phyloP scores from a whole-genome alignment of 176 grass and related monocot genomes.

The Phyllostachys edulis region DNA sequence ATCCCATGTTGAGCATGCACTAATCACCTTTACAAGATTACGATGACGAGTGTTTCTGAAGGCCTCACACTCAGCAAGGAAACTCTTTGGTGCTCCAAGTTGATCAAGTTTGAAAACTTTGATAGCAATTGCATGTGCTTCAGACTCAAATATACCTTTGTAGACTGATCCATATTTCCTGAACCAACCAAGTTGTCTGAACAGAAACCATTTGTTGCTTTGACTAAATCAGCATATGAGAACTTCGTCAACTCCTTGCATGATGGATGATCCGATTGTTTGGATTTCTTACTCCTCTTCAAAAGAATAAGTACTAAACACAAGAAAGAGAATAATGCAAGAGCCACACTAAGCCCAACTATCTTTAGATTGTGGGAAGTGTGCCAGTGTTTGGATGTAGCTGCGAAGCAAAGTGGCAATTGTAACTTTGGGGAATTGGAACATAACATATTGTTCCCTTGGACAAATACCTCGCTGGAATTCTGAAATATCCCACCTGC shows the following conservation, averaged over 20 bases:
- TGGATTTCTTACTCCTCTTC: not conserved
- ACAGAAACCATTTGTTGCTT: slow-evolving; percentile 47
- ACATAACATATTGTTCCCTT: slow-evolving; percentile 45
- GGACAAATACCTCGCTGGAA: not conserved
- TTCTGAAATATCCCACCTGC: slow-evolving; percentile 36
- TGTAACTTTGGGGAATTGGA: not conserved
- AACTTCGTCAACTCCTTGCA: not conserved
- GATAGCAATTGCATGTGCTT: slow-evolving; percentile 29
- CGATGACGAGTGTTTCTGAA: slow-evolving; percentile 49
- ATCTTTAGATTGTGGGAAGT: not conserved
- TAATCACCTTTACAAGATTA: slow-evolving; percentile 46
- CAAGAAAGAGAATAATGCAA: too few species aligned
- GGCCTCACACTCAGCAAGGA: slow-evolving; percentile 47
- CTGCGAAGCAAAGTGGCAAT: slow-evolving; percentile 20
- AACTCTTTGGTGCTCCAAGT: slow-evolving; percentile 28
- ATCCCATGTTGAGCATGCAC: slow-evolving; percentile 41
- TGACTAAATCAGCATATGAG: slow-evolving; percentile 41
- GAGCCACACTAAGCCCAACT: not conserved
- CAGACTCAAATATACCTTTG: slow-evolving; percentile 22
- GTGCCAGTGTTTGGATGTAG: not conserved
- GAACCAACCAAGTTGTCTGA: slow-evolving; percentile 33
- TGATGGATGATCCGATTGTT: not conserved
- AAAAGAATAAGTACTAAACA: not conserved
- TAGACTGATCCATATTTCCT: slow-evolving; percentile 48
- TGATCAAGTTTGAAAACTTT: slow-evolving; percentile 55